Percentiles rank a stretch among this genome's conserved stretches.
Evolutionary conservation across 257 asterid genomes (phyloP).

Genomic region (Solanum ossicruentum): DNA sequence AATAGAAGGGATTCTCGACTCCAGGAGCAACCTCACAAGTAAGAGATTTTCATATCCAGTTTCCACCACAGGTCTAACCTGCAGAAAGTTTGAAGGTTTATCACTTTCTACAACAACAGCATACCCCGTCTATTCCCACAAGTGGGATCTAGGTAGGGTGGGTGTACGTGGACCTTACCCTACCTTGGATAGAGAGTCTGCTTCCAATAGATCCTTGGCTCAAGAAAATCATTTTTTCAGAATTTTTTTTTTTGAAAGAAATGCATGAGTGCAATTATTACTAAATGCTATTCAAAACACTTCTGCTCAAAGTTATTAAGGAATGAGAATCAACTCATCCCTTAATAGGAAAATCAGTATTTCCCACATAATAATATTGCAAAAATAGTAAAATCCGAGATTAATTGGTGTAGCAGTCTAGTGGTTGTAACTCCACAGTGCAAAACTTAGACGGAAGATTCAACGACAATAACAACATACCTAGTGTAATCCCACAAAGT

Average conservation of each 20-base stretch:
- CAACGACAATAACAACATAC: background rate
- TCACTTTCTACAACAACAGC: background rate
- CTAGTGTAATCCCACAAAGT: background rate
- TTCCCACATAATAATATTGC: background rate
- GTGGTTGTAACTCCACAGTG: background rate
- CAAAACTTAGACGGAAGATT: background rate
- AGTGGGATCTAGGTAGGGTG: background rate
- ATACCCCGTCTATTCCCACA: background rate
- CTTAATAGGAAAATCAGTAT: background rate
- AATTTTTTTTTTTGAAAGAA: background rate
- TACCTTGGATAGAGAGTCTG: background rate
- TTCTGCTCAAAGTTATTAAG: background rate
- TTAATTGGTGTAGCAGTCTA: background rate
- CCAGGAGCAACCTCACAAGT: constrained; percentile 84
- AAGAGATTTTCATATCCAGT: constrained; percentile 85
- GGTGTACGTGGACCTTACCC: background rate
- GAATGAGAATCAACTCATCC: background rate
- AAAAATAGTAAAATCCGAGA: background rate
- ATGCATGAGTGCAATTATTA: background rate
- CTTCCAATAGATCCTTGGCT: background rate
- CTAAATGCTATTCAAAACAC: background rate
- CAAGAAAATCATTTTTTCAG: background rate
- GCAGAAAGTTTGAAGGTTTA: constrained; percentile 14
- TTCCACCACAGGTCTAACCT: constrained; percentile 98
- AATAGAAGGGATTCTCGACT: constrained; percentile 53